Percentiles rank a stretch among this genome's conserved stretches.
phyloP scores from a whole-genome alignment of 768 basidiomycete genomes.

The Xerocomellus chrysenteron region DNA sequence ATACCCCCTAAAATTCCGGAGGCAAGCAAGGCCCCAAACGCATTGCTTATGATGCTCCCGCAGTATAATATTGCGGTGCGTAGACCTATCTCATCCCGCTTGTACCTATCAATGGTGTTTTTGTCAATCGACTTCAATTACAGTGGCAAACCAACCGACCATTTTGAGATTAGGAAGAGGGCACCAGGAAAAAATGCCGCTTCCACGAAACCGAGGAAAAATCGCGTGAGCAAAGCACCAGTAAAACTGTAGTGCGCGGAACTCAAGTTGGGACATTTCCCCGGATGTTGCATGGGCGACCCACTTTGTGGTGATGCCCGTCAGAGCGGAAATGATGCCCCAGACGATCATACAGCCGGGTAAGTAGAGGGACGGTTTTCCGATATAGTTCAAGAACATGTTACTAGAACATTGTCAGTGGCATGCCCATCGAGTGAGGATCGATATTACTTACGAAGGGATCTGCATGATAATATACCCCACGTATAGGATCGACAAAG shows the following conservation, averaged over 20 bases:
- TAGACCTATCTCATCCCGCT: conserved; percentile 42
- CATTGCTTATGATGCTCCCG: conserved; percentile 53
- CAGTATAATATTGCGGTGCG: conserved; percentile 47
- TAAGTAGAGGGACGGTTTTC: conserved; percentile 64
- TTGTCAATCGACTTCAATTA: conserved; percentile 29
- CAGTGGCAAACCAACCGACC: conserved; percentile 30
- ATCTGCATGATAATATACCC: conserved; percentile 48
- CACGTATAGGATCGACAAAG: conserved; percentile 66
- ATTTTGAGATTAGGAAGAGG: conserved; percentile 38
- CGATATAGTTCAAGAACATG: conserved; percentile 67
- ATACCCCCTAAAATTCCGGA: conserved; percentile 47
- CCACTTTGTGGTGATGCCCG: conserved; percentile 35
- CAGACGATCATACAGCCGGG: conserved; percentile 68
- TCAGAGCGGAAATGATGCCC: conserved; percentile 59
- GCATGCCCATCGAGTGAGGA: not conserved
- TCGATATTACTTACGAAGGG: conserved; percentile 33
- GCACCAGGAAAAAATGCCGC: conserved; percentile 48
- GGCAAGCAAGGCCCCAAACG: conserved; percentile 52
- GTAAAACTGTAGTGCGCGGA: conserved; percentile 33
- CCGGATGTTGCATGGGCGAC: not conserved
- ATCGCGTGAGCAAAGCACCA: conserved; percentile 45
- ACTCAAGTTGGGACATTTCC: not conserved
- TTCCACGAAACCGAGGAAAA: conserved; percentile 55
- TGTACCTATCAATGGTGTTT: conserved; percentile 38
- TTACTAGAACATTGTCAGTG: conserved; percentile 44